A percentile compares a stretch with the other conserved stretches of the same genome.
These are phyloP conservation scores for Adansonia digitata DNA, from an alignment of 345 rosid genomes.

Conservation along the genomic window DNA sequence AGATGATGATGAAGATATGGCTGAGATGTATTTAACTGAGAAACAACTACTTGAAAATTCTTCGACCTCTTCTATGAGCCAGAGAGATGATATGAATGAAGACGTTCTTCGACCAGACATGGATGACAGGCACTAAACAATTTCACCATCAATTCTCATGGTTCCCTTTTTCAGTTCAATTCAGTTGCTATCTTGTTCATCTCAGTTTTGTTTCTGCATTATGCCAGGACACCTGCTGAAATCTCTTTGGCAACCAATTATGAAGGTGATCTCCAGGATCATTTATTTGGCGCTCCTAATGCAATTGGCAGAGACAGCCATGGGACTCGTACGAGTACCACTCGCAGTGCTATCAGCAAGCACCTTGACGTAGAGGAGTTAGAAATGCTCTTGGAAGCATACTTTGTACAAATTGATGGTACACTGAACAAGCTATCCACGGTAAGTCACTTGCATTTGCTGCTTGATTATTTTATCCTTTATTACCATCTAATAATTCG, in stretches of 20 bases:
- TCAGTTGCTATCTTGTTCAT: not conserved
- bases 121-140: conserved; percentile 48
- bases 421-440: conserved; percentile 85
- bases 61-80: conserved; percentile 55
- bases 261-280: conserved; percentile 44
- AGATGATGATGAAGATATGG: conserved; percentile 98
- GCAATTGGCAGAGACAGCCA: conserved; percentile 55
- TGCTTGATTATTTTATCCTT: not conserved
- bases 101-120: conserved; percentile 44
- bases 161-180: not conserved
- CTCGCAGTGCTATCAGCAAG: conserved; percentile 64
- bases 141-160: not conserved
- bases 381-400: conserved; percentile 96
- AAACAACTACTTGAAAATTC: conserved; percentile 74
- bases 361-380: conserved; percentile 89
- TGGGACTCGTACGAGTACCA: conserved; percentile 62
- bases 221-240: conserved; percentile 48
- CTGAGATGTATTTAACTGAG: conserved; percentile 94
- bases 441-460: conserved; percentile 36
- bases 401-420: conserved; percentile 91
- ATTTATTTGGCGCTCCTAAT: conserved; percentile 40
- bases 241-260: conserved; percentile 35
- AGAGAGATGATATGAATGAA: conserved; percentile 43
- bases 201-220: conserved; percentile 5
- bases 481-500: not conserved